Evolutionary conservation across 306 rosid genomes (phyloP).

Genomic region (Crotalaria pallida): DNA sequence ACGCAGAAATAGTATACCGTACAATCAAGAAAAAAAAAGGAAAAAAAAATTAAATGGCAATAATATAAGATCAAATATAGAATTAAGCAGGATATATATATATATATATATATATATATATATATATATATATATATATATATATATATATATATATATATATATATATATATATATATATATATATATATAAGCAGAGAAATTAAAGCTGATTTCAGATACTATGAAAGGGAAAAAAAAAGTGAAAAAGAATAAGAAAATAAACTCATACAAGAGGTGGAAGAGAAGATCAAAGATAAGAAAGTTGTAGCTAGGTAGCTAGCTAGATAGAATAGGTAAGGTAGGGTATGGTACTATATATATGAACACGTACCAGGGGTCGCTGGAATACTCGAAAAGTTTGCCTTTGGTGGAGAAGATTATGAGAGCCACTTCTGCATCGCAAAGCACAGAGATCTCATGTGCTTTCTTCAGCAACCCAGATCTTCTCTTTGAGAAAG

Average conservation of each 20-base stretch:
- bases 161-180: no score
- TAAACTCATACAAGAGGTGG: background rate
- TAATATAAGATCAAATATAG: no score
- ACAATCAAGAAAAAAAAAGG: no score
- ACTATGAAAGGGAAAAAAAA: background rate
- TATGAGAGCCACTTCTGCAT: slow-evolving; percentile 81
- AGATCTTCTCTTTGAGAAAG: slow-evolving; percentile 81
- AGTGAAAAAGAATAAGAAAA: background rate
- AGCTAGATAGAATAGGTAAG: no score
- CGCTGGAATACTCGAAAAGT: slow-evolving; percentile 65
- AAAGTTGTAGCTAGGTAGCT: background rate
- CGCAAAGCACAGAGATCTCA: slow-evolving; percentile 92
- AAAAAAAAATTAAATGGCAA: no score
- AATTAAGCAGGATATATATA: no score
- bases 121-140: no score
- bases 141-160: no score
- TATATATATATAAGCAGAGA: background rate
- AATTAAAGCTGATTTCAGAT: background rate
- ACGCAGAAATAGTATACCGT: background rate
- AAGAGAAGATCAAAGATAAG: background rate
- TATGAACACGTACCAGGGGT: slow-evolving; percentile 50
- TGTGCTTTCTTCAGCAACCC: slow-evolving; percentile 86
- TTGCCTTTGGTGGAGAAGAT: slow-evolving; percentile 88
- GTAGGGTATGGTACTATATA: background rate
- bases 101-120: no score